Conservation (phyloP, 352 stramenopile genomes). For the Phytopythium kandeliae region DNA sequence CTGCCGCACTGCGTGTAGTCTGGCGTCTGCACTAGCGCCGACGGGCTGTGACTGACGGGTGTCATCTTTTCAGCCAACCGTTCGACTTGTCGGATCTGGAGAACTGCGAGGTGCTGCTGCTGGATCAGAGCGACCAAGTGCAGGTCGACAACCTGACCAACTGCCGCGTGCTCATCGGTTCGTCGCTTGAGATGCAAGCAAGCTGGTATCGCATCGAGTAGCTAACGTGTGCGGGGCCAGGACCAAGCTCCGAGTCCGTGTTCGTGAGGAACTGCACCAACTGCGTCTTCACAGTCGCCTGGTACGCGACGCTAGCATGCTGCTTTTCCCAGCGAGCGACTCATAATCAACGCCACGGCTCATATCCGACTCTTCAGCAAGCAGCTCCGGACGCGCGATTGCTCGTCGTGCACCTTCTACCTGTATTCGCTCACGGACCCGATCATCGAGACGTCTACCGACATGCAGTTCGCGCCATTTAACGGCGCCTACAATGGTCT, state of each 20-base stretch:
- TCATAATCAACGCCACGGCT: background rate
- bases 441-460: slow-evolving; percentile 88
- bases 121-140: slow-evolving; percentile 89
- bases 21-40: background rate
- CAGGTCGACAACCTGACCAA: slow-evolving; percentile 88
- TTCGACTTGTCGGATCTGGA: slow-evolving; percentile 86
- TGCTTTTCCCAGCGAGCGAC: background rate
- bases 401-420: slow-evolving; percentile 72
- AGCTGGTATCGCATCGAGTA: too few species aligned
- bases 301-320: slow-evolving; percentile 22
- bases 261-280: slow-evolving; percentile 90
- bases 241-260: slow-evolving; percentile 79
- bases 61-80: slow-evolving; percentile 38
- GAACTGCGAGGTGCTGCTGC: slow-evolving; percentile 74
- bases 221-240: slow-evolving; percentile 11
- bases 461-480: slow-evolving; percentile 88
- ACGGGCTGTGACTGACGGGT: background rate
- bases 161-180: slow-evolving; percentile 84
- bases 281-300: slow-evolving; percentile 87
- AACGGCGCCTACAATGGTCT: slow-evolving; percentile 79
- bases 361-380: slow-evolving; percentile 40
- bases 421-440: slow-evolving; percentile 89
- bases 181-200: too few species aligned
- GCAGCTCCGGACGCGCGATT: slow-evolving; percentile 87
- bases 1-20: too few species aligned